Conservation (phyloP, 352 stramenopile genomes). For the Phytophthora lateralis region DNA sequence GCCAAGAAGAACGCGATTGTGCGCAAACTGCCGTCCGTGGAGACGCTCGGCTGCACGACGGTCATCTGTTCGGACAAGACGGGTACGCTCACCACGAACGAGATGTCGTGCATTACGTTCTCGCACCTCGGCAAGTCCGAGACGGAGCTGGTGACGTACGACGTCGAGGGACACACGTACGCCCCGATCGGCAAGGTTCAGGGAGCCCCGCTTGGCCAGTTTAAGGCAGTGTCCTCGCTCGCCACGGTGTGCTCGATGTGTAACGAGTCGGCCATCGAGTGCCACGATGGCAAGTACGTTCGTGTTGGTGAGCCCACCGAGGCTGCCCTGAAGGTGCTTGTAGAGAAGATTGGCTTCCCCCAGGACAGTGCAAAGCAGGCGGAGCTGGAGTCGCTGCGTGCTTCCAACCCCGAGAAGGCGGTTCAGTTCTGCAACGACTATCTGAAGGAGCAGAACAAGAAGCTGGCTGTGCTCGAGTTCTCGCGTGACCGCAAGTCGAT, state of each 20-base stretch:
- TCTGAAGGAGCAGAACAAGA: slow-evolving; percentile 85
- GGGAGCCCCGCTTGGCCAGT: slow-evolving; percentile 52
- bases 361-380: slow-evolving; percentile 67
- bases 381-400: slow-evolving; percentile 61
- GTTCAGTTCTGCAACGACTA: slow-evolving; percentile 87
- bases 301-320: slow-evolving; percentile 97
- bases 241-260: slow-evolving; percentile 94
- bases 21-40: slow-evolving; percentile 97
- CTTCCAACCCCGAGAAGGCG: slow-evolving; percentile 67
- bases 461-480: slow-evolving; percentile 96
- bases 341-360: slow-evolving; percentile 94
- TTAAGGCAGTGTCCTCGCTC: slow-evolving; percentile 84
- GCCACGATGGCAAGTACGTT: slow-evolving; percentile 86
- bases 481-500: slow-evolving; percentile 98
- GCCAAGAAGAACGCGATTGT: slow-evolving; percentile 98
- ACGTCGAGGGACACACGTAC: slow-evolving; percentile 95
- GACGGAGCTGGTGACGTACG: slow-evolving; percentile 87
- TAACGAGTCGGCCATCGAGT: slow-evolving; percentile 96
- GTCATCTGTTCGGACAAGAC: slow-evolving; percentile 95
- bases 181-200: slow-evolving; percentile 82
- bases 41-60: slow-evolving; percentile 97
- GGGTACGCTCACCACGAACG: slow-evolving; percentile 98
- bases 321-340: slow-evolving; percentile 94
- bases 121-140: slow-evolving; percentile 67
- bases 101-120: slow-evolving; percentile 95